phyloP scores from a whole-genome alignment of 306 rosid species.

The Calophaca sinica region DNA sequence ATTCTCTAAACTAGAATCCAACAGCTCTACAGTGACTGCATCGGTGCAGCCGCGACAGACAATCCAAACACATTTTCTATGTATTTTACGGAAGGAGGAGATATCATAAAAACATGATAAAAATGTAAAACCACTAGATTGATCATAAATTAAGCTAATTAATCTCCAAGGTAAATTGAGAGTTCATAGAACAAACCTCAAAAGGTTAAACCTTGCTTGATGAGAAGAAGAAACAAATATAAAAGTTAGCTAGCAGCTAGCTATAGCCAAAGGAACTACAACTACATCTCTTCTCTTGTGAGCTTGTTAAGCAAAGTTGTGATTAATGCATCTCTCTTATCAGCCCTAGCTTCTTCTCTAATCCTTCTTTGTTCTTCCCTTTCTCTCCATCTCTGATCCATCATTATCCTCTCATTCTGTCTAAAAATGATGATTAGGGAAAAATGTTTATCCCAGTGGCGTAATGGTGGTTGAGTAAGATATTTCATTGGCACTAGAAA shows the following conservation, averaged over 20 bases:
- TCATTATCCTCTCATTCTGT: slow-evolving; percentile 81
- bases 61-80: too few species aligned
- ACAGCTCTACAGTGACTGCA: too few species aligned
- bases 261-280: slow-evolving; percentile 23
- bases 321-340: slow-evolving; percentile 82
- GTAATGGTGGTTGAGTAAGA: too few species aligned
- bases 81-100: not conserved
- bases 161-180: slow-evolving; percentile 13
- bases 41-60: too few species aligned
- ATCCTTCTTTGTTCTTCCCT: slow-evolving; percentile 83
- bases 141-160: slow-evolving; percentile 1
- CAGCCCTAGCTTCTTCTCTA: slow-evolving; percentile 95
- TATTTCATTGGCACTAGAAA: too few species aligned
- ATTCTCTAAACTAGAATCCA: too few species aligned
- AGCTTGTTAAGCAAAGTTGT: slow-evolving; percentile 72
- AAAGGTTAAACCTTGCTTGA: slow-evolving; percentile 44
- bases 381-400: slow-evolving; percentile 93
- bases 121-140: not conserved
- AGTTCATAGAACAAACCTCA: slow-evolving; percentile 56
- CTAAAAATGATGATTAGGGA: too few species aligned
- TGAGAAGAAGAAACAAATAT: not conserved
- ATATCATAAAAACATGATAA: slow-evolving; percentile 3
- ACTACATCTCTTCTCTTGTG: slow-evolving; percentile 67
- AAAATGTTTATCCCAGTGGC: too few species aligned
- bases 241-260: slow-evolving; percentile 13